phyloP scores from a whole-genome alignment of 2,329 filamentous ascomycete species.

The Orbilia oligospora region DNA sequence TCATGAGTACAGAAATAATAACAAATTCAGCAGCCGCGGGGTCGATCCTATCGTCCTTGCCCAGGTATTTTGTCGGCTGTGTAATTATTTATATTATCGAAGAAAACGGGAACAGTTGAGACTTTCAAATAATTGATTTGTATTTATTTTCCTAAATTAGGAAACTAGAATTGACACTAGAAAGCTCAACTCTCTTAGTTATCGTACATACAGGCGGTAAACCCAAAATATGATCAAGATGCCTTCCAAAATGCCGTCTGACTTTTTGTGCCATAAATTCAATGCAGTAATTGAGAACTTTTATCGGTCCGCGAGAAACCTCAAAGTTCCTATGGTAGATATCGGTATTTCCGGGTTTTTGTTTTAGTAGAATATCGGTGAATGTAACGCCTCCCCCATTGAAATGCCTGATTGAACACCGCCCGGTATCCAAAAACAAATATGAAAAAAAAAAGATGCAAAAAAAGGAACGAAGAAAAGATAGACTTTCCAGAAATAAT shows the following conservation, averaged over 20 bases:
- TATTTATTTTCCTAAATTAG: constrained; percentile 25
- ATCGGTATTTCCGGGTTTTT: constrained; percentile 41
- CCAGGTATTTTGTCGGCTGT: too few species aligned
- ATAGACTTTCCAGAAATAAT: constrained; percentile 29
- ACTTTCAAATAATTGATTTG: constrained; percentile 9
- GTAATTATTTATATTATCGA: too few species aligned
- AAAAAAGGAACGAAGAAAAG: constrained; percentile 38
- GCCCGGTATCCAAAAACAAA: constrained; percentile 58
- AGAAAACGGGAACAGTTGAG: too few species aligned
- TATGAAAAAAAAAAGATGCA: too few species aligned
- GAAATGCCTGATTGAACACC: constrained; percentile 59
- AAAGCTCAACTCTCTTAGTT: constrained; percentile 58
- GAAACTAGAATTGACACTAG: constrained; percentile 38
- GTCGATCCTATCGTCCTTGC: too few species aligned
- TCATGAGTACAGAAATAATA: too few species aligned
- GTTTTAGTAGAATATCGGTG: constrained; percentile 25
- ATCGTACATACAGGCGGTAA: constrained; percentile 51
- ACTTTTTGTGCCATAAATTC: constrained; percentile 51
- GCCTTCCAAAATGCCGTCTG: constrained; percentile 51
- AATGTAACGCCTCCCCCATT: constrained; percentile 47
- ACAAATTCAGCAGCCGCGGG: too few species aligned
- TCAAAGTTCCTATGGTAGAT: constrained; percentile 45
- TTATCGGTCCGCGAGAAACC: constrained; percentile 32
- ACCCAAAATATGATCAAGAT: constrained; percentile 42
- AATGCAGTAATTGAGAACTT: constrained; percentile 52